Evolutionary conservation across 768 basidiomycete genomes (phyloP).

Genomic region (Hericium coralloides): DNA sequence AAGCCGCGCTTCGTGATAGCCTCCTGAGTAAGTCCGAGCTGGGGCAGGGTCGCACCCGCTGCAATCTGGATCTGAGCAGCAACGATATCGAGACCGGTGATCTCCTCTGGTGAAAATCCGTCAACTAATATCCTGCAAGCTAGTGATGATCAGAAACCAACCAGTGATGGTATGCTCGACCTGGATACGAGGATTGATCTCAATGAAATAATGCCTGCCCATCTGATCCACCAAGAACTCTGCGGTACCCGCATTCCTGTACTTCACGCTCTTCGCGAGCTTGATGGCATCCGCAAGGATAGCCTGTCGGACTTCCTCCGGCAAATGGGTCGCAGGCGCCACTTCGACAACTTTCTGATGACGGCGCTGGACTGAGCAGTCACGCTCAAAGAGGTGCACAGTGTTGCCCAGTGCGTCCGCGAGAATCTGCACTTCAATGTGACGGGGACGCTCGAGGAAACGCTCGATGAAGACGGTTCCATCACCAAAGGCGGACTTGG

Average conservation of each 20-base stretch:
- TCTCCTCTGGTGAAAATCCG: constrained; percentile 65
- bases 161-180: constrained; percentile 99
- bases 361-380: constrained; percentile 95
- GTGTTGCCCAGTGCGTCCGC: constrained; percentile 91
- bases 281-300: constrained; percentile 90
- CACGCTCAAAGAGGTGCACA: constrained; percentile 97
- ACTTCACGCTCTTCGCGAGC: constrained; percentile 87
- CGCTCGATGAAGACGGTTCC: constrained; percentile 99
- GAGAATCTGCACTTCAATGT: constrained; percentile 95
- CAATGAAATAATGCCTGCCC: constrained; percentile 97
- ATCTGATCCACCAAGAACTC: constrained; percentile 98
- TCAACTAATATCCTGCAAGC: not conserved
- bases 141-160: constrained; percentile 23
- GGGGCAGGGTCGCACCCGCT: constrained; percentile 92
- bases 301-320: constrained; percentile 83
- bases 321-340: constrained; percentile 90
- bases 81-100: constrained; percentile 98
- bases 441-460: constrained; percentile 91
- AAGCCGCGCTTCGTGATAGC: constrained; percentile 93
- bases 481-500: constrained; percentile 94
- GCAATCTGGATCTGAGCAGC: constrained; percentile 99
- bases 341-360: constrained; percentile 99
- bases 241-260: constrained; percentile 95
- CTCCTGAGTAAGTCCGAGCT: constrained; percentile 93
- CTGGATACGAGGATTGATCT: constrained; percentile 99